Conservation (phyloP, 148 eudicot genomes). For the Chenopodium quinoa region DNA sequence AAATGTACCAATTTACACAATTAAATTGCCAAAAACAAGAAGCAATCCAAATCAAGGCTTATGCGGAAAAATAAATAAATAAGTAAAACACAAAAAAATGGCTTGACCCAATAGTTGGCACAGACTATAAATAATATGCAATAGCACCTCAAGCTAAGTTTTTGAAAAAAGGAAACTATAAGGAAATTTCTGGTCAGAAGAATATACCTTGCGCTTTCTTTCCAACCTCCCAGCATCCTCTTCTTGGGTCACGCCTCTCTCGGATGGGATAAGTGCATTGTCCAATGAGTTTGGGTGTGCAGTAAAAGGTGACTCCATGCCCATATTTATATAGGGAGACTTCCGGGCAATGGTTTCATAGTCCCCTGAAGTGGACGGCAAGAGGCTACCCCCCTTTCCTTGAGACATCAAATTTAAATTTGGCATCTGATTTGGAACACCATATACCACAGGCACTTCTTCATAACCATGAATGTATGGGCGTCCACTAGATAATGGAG, state of each 20-base stretch:
- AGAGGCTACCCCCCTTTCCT: conserved; percentile 45
- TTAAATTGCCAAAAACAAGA: not conserved
- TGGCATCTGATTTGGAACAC: conserved; percentile 49
- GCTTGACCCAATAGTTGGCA: not conserved
- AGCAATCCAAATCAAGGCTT: not conserved
- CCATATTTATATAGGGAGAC: conserved; percentile 38
- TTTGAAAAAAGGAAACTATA: not conserved
- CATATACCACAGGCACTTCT: conserved; percentile 51
- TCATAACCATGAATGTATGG: conserved; percentile 54
- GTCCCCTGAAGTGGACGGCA: conserved; percentile 58
- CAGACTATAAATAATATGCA: not conserved
- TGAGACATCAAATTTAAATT: conserved; percentile 57
- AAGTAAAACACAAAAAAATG: not conserved
- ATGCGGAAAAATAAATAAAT: not conserved
- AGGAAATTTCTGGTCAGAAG: not conserved
- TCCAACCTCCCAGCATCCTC: conserved; percentile 63
- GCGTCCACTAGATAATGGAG: conserved; percentile 47
- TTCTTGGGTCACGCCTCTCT: conserved; percentile 44
- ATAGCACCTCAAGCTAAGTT: not conserved
- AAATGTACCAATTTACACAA: not conserved
- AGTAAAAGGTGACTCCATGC: conserved; percentile 44
- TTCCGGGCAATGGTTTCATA: conserved; percentile 38
- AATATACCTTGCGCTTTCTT: conserved; percentile 75
- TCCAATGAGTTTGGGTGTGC: conserved; percentile 49
- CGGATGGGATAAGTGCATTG: conserved; percentile 47